Conservation (phyloP, 768 basidiomycete genomes). For the Paxillus ammoniavirescens region DNA sequence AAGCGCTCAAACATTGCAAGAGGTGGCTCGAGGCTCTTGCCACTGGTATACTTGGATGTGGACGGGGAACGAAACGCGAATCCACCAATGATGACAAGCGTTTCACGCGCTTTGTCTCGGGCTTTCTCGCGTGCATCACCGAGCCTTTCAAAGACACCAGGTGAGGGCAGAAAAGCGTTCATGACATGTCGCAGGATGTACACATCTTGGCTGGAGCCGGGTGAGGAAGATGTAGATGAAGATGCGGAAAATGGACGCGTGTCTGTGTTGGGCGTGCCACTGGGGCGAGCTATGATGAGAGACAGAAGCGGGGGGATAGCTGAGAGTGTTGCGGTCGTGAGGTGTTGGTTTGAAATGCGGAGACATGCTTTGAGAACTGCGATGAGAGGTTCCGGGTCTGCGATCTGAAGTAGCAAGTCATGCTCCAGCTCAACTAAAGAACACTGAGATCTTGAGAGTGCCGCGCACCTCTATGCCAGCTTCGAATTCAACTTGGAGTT, state of each 20-base stretch:
- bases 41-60: constrained; percentile 44
- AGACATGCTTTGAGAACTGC: constrained; percentile 70
- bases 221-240: constrained; percentile 47
- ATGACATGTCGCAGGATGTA: constrained; percentile 66
- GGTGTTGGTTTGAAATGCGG: constrained; percentile 78
- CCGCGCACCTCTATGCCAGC: constrained; percentile 60
- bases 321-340: constrained; percentile 73
- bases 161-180: constrained; percentile 65
- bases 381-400: constrained; percentile 71
- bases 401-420: constrained; percentile 46
- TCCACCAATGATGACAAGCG: constrained; percentile 71
- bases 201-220: constrained; percentile 47
- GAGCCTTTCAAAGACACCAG: constrained; percentile 79
- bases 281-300: constrained; percentile 49
- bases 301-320: constrained; percentile 67
- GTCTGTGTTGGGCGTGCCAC: constrained; percentile 24
- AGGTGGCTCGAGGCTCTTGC: constrained; percentile 70
- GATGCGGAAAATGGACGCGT: constrained; percentile 47
- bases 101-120: constrained; percentile 72
- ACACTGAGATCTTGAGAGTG: constrained; percentile 4
- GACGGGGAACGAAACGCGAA: constrained; percentile 60
- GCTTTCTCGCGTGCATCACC: constrained; percentile 73
- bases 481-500: constrained; percentile 76
- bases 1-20: constrained; percentile 67
- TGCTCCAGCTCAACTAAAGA: constrained; percentile 12